A percentile compares a stretch with the other conserved stretches of the same genome.
Evolutionary conservation across 805 yeast genomes (phyloP).

Genomic region (Candida insectorum): DNA sequence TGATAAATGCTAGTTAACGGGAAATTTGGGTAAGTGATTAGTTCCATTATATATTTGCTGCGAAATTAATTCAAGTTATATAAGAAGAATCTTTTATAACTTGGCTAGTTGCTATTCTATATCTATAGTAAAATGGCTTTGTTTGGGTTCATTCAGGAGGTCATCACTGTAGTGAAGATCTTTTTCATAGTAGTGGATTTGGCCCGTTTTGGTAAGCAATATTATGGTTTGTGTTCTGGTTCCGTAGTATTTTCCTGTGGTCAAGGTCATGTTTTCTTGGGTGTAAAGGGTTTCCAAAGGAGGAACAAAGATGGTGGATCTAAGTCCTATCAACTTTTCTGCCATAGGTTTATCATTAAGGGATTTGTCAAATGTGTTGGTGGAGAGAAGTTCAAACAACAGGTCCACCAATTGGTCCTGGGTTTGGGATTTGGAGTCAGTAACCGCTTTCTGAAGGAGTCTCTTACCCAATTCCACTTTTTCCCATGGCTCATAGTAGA

Average conservation of each 20-base stretch:
- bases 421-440: constrained; percentile 19
- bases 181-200: constrained; percentile 58
- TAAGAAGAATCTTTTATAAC: background rate
- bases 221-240: constrained; percentile 85
- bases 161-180: constrained; percentile 41
- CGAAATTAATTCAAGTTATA: background rate
- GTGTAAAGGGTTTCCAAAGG: constrained; percentile 40
- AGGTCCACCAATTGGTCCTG: constrained; percentile 45
- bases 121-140: no score
- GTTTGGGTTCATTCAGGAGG: no score
- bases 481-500: constrained; percentile 69
- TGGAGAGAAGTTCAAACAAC: constrained; percentile 54
- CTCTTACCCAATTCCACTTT: constrained; percentile 56
- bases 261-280: constrained; percentile 7
- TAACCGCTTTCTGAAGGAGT: constrained; percentile 18
- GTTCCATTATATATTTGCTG: constrained; percentile 7
- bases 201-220: constrained; percentile 50
- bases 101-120: constrained; percentile 12
- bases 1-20: constrained; percentile 30
- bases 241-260: constrained; percentile 64
- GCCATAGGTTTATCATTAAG: constrained; percentile 11
- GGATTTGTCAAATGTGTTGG: constrained; percentile 30
- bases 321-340: constrained; percentile 39
- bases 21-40: constrained; percentile 12
- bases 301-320: constrained; percentile 68